A percentile compares a stretch with the other conserved stretches of the same genome.
These are phyloP conservation scores for Datisca glomerata DNA, from an alignment of 306 rosid species.

Conservation along the genomic window DNA sequence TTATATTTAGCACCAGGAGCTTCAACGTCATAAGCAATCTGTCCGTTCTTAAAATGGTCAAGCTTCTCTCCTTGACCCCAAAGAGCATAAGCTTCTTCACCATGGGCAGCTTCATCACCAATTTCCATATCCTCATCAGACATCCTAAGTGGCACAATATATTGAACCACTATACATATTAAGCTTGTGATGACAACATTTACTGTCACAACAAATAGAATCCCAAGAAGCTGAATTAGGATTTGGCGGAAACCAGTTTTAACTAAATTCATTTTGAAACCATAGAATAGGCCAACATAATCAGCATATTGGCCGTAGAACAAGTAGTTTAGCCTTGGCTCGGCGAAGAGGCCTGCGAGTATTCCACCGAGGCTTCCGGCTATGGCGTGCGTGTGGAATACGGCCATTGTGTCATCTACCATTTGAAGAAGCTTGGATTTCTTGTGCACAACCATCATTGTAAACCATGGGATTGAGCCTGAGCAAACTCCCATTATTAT, in stretches of 20 bases:
- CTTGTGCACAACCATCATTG: conserved; percentile 37
- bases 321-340: conserved; percentile 16
- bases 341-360: conserved; percentile 24
- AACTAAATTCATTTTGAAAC: conserved; percentile 4
- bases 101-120: conserved; percentile 36
- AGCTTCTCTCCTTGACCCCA: conserved; percentile 37
- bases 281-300: conserved; percentile 24
- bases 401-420: conserved; percentile 48
- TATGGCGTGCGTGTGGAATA: conserved; percentile 32
- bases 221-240: conserved; percentile 19
- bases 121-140: conserved; percentile 28
- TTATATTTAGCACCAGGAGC: background rate
- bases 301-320: background rate
- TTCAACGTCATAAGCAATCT: background rate
- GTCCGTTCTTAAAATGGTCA: conserved; percentile 1
- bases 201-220: conserved; percentile 7
- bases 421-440: conserved; percentile 20
- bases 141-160: conserved; percentile 28
- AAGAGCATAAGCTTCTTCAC: conserved; percentile 35
- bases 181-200: conserved; percentile 24
- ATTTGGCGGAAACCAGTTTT: conserved; percentile 19
- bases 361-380: conserved; percentile 34
- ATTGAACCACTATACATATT: conserved; percentile 11
- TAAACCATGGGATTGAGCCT: conserved; percentile 36
- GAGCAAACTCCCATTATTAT: conserved; percentile 28